These are phyloP conservation scores for Phialocephala subalpina DNA, from an alignment of 2,329 filamentous ascomycete species.

Conservation along the genomic window DNA sequence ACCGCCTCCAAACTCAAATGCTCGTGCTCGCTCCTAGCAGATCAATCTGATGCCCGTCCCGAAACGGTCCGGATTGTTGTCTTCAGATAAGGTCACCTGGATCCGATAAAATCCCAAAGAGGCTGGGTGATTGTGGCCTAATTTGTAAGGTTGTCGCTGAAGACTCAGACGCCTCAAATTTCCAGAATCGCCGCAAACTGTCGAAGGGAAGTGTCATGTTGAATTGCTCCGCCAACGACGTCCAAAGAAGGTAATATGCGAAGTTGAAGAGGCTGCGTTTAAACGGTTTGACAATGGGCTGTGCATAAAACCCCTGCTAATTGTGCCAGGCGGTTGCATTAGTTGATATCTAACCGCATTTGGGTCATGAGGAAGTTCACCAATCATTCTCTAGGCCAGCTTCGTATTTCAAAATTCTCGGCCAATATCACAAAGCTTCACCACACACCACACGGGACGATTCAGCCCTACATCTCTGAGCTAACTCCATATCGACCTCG, in stretches of 20 bases:
- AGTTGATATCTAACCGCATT: slow-evolving; percentile 5
- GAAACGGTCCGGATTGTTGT: no score
- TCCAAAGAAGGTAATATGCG: slow-evolving; percentile 21
- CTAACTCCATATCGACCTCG: not conserved
- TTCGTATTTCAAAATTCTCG: not conserved
- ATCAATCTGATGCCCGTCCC: not conserved
- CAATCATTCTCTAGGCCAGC: not conserved
- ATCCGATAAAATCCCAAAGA: not conserved
- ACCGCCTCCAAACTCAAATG: no score
- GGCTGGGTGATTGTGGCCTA: not conserved
- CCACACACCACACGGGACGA: not conserved
- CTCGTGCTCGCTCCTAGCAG: not conserved
- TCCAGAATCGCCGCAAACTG: not conserved
- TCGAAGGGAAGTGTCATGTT: not conserved
- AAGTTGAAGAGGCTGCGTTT: slow-evolving; percentile 11
- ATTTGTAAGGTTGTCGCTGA: not conserved
- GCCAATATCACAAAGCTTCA: not conserved
- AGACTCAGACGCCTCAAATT: not conserved
- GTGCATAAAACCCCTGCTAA: not conserved
- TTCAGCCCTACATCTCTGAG: not conserved
- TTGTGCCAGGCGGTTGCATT: not conserved
- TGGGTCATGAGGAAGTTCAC: slow-evolving; percentile 15
- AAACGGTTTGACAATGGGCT: not conserved
- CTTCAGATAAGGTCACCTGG: not conserved
- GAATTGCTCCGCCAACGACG: not conserved